Percentiles rank a stretch among this genome's conserved stretches.
Evolutionary conservation across 352 stramenopile genomes (phyloP).

Genomic region (Globisporangium ultimum): DNA sequence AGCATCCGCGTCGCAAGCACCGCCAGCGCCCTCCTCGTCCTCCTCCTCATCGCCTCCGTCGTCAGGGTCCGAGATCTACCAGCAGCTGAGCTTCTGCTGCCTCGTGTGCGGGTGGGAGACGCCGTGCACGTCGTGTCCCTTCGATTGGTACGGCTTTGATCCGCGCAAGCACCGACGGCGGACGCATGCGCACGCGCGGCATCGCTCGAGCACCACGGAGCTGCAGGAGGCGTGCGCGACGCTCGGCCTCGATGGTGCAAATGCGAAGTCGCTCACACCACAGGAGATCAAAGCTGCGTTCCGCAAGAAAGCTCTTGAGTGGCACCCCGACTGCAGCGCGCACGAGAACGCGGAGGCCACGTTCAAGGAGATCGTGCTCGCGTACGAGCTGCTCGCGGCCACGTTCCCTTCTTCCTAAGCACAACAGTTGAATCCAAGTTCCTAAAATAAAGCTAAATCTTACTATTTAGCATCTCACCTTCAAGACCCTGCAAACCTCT

Average conservation of each 20-base stretch:
- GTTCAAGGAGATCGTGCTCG: slow-evolving; percentile 86
- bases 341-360: slow-evolving; percentile 62
- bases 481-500: no score
- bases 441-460: no score
- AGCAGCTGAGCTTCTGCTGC: slow-evolving; percentile 72
- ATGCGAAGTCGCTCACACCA: slow-evolving; percentile 6
- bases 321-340: slow-evolving; percentile 92
- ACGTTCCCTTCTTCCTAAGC: slow-evolving; percentile 4
- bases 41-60: slow-evolving; percentile 1
- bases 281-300: slow-evolving; percentile 53
- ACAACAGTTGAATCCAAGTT: not conserved
- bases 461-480: no score
- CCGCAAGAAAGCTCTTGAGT: slow-evolving; percentile 76
- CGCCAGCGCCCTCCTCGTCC: not conserved
- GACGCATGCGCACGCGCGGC: slow-evolving; percentile 3
- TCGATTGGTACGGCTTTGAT: slow-evolving; percentile 69
- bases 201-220: slow-evolving; percentile 10
- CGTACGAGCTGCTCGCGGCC: slow-evolving; percentile 81
- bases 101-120: slow-evolving; percentile 62
- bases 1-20: not conserved
- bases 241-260: slow-evolving; percentile 16
- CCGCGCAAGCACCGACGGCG: slow-evolving; percentile 24
- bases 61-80: slow-evolving; percentile 29
- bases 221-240: slow-evolving; percentile 20
- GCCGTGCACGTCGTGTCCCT: slow-evolving; percentile 55